phyloP scores from a whole-genome alignment of 2,329 filamentous ascomycete genomes.

The Phyllosticta citribraziliensis region DNA sequence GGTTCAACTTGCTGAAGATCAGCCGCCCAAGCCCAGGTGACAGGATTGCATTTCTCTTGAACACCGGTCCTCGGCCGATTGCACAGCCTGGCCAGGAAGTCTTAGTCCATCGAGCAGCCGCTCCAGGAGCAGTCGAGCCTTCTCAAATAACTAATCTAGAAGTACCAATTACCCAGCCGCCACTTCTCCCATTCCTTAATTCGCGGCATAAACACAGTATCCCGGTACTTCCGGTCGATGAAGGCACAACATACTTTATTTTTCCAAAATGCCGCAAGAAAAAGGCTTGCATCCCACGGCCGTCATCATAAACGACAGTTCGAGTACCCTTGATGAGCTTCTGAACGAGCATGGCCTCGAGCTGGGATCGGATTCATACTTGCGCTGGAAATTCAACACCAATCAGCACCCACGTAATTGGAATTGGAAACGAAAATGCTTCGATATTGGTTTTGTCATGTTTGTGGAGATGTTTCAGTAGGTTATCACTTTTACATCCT shows the following conservation, averaged over 20 bases:
- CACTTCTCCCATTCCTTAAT: neutral
- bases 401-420: conserved; percentile 4
- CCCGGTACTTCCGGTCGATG: neutral
- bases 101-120: neutral
- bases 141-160: neutral
- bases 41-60: neutral
- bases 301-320: neutral
- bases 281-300: neutral
- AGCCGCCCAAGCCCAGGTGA: neutral
- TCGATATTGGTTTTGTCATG: conserved; percentile 1
- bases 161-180: neutral
- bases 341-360: conserved; percentile 1
- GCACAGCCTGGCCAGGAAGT: neutral
- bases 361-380: neutral
- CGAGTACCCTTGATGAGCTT: neutral
- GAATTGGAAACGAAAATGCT: conserved; percentile 1
- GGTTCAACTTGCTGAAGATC: neutral
- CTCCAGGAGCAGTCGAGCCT: neutral
- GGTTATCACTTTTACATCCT: neutral
- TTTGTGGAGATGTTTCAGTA: neutral
- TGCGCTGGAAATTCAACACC: neutral
- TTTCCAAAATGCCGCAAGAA: neutral
- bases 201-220: neutral
- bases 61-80: neutral
- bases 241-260: neutral